A percentile compares a stretch with the other conserved stretches of the same genome.
These are phyloP conservation scores for Bipolaris victoriae DNA, from an alignment of 2,329 filamentous ascomycete genomes.

Conservation along the genomic window DNA sequence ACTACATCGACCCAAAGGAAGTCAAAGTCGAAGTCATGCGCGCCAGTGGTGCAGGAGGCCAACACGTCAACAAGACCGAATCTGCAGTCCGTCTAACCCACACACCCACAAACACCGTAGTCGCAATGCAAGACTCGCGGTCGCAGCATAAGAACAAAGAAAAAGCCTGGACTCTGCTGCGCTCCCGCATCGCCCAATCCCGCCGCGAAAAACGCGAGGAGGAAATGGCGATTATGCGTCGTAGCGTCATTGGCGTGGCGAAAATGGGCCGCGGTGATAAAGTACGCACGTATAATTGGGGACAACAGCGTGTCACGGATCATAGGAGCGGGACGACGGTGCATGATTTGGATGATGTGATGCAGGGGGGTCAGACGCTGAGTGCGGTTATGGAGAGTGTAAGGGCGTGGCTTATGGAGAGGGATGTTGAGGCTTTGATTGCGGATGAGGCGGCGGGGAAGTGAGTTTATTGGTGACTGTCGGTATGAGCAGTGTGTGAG, in stretches of 20 bases:
- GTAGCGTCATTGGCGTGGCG: slow-evolving; percentile 78
- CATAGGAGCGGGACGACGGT: slow-evolving; percentile 82
- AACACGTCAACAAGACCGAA: slow-evolving; percentile 99
- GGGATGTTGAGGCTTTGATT: slow-evolving; percentile 75
- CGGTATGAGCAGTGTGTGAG: too few relatives aligned
- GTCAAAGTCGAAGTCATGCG: slow-evolving; percentile 89
- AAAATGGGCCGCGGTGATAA: slow-evolving; percentile 91
- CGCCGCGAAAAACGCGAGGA: slow-evolving; percentile 84
- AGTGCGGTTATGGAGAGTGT: slow-evolving; percentile 81
- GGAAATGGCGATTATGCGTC: slow-evolving; percentile 73
- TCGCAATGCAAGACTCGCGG: slow-evolving; percentile 90
- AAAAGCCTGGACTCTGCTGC: slow-evolving; percentile 83
- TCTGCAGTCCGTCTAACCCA: slow-evolving; percentile 94
- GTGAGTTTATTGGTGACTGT: slow-evolving; percentile 4
- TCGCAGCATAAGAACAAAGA: slow-evolving; percentile 90
- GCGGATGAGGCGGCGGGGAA: slow-evolving; percentile 43
- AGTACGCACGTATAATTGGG: slow-evolving; percentile 87
- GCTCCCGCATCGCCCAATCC: slow-evolving; percentile 79
- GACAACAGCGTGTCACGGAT: slow-evolving; percentile 82
- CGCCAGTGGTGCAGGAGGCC: slow-evolving; percentile 87
- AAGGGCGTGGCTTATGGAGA: slow-evolving; percentile 73
- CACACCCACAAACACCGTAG: slow-evolving; percentile 81
- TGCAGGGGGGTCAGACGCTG: slow-evolving; percentile 74
- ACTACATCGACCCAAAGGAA: slow-evolving; percentile 84
- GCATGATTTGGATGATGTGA: slow-evolving; percentile 79